Evolutionary conservation across 2,329 filamentous ascomycete species (phyloP), one percentile per base, ranked within the genome.

Genomic region (Ophiostoma himal-ulmi): DNA sequence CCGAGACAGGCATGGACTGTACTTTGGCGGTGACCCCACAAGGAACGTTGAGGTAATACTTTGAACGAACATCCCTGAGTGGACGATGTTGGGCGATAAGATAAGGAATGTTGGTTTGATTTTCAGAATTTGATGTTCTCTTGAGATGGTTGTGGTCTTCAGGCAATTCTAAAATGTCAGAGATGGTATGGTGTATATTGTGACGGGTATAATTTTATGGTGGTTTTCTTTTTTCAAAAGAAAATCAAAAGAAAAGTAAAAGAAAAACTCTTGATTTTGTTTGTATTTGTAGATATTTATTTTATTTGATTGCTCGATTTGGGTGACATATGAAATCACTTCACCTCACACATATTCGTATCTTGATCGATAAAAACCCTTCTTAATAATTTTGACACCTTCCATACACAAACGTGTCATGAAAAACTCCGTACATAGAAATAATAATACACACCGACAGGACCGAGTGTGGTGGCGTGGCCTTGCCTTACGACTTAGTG

Each of bases 61-160:
- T n/a, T 36, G 68, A 48, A 60, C 48, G 11, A 48, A 48, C 44
- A 48, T 48, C 44, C 44, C 44, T 48, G 44, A 48, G 44, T n/a
- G 14, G 44, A 48, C 44, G 44, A n/a, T 39, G 57, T 39, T 37
- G 44, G 14, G 30, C 68, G 73, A 74, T 74, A 74, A 74, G 73
- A 74, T 72, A 73, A 70, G 52, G 20, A 22, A n/a, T 39, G 10
- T 37, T n/a, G 62, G 5, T 37, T 11, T 65, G 20, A 48, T 48
- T 48, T 48, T 60, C n/a, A 26, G 20, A 30, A 64, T 20, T 11
- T 34, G 60, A 34, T 14, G 26, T 44, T 30, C n/a, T 37, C 10
- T 30, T 11, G 5, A 48, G 6, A 20, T 39, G 44, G 44, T 48
- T 48, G 17, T n/a, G 30, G 30, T n/a, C 30, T n/a, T n/a, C 17